A percentile compares a stretch with the other conserved stretches of the same genome.
Conservation (phyloP, 306 rosid species). For the peach (Prunus persica) region DNA sequence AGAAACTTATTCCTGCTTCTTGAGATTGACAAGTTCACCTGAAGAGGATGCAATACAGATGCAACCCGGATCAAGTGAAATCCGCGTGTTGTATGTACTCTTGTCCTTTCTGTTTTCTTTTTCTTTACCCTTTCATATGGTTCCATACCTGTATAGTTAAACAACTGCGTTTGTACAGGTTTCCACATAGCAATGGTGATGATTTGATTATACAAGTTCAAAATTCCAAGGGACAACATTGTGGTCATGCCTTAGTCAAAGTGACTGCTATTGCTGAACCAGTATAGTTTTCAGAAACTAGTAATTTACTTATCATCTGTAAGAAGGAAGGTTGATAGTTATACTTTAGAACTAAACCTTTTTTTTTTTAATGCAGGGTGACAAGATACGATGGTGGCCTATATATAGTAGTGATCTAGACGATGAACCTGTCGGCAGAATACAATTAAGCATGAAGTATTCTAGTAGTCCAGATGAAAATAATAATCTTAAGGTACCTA, state of each 20-base stretch:
- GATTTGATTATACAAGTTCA: slow-evolving; percentile 31
- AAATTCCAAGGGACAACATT: slow-evolving; percentile 27
- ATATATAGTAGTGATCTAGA: slow-evolving; percentile 25
- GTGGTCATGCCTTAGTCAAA: slow-evolving; percentile 31
- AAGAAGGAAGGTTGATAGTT: not conserved
- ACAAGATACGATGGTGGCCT: slow-evolving; percentile 38
- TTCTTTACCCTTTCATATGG: not conserved
- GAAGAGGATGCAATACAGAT: slow-evolving; percentile 27
- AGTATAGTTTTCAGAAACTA: slow-evolving; percentile 16
- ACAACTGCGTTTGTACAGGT: slow-evolving; percentile 16
- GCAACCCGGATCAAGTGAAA: slow-evolving; percentile 37
- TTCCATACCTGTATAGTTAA: not conserved
- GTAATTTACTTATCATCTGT: not conserved
- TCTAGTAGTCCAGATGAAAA: slow-evolving; percentile 19
- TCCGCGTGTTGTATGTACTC: slow-evolving; percentile 29
- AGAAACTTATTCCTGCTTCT: slow-evolving; percentile 32
- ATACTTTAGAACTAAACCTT: not conserved
- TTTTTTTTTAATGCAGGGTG: slow-evolving; percentile 24
- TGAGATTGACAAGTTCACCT: slow-evolving; percentile 37
- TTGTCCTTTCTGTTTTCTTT: not conserved
- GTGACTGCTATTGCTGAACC: slow-evolving; percentile 33
- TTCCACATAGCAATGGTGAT: slow-evolving; percentile 30
- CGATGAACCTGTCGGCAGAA: slow-evolving; percentile 32
- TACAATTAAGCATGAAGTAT: slow-evolving; percentile 30
- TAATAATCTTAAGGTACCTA: slow-evolving; percentile 27